A percentile compares a stretch with the other conserved stretches of the same genome.
phyloP scores from a whole-genome alignment of 2,329 filamentous ascomycete species.

The Bisporella sp. region DNA sequence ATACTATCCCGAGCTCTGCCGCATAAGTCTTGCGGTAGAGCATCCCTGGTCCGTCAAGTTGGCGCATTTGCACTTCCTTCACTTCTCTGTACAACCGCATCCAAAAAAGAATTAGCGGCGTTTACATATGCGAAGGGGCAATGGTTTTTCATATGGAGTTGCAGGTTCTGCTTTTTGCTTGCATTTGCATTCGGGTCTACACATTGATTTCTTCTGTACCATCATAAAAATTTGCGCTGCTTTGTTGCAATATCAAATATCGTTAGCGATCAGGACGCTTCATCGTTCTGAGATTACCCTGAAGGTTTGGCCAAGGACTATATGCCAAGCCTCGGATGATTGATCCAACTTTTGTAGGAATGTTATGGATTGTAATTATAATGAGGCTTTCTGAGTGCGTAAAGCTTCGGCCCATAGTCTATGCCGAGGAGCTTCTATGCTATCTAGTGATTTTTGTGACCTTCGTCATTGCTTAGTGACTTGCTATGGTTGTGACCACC shows the following conservation, averaged over 20 bases:
- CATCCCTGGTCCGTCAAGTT: slow-evolving; percentile 10
- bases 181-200: neutral
- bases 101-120: neutral
- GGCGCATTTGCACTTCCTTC: slow-evolving; percentile 4
- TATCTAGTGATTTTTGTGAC: neutral
- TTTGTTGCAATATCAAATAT: no score
- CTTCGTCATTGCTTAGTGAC: neutral
- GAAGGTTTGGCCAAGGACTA: no score
- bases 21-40: slow-evolving; percentile 20
- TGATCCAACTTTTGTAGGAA: no score
- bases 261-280: no score
- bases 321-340: no score
- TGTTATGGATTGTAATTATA: no score
- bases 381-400: no score
- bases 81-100: slow-evolving; percentile 11
- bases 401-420: neutral
- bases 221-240: no score
- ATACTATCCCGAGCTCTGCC: slow-evolving; percentile 4
- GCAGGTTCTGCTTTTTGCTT: slow-evolving; percentile 6
- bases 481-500: no score
- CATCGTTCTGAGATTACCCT: no score
- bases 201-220: no score
- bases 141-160: slow-evolving; percentile 5
- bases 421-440: neutral
- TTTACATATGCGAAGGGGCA: slow-evolving; percentile 2